Evolutionary conservation across 495 filamentous ascomycete species (phyloP).

Genomic region (Tuber borchii): DNA sequence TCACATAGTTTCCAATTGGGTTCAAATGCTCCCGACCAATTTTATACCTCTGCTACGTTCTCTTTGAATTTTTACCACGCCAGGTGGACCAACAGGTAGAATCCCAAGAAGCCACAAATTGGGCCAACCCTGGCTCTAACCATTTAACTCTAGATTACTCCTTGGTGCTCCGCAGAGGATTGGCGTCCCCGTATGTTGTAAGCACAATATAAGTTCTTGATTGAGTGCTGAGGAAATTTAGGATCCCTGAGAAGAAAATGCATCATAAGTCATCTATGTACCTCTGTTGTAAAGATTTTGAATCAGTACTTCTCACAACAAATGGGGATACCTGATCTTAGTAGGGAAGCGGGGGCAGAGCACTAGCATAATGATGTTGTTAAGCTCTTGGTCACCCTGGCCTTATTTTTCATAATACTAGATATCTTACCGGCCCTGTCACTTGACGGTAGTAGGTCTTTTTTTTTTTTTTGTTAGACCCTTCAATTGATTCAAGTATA

Average conservation of each 20-base stretch:
- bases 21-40: too few species aligned
- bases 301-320: background rate
- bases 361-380: too few species aligned
- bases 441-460: background rate
- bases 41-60: too few species aligned
- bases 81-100: too few species aligned
- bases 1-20: too few species aligned
- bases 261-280: background rate
- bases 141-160: too few species aligned
- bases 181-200: too few species aligned
- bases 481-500: background rate
- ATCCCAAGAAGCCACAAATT: too few species aligned
- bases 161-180: background rate
- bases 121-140: too few species aligned
- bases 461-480: background rate
- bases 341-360: background rate
- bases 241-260: background rate
- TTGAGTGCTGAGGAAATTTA: background rate
- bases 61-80: too few species aligned
- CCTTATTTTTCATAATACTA: background rate
- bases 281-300: background rate
- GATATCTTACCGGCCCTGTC: background rate
- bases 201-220: background rate
- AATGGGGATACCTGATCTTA: background rate
- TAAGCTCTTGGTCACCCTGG: too few species aligned